These are phyloP conservation scores for Dichotomopilus funicola DNA, from an alignment of 2,329 filamentous ascomycete genomes.

Conservation along the genomic window DNA sequence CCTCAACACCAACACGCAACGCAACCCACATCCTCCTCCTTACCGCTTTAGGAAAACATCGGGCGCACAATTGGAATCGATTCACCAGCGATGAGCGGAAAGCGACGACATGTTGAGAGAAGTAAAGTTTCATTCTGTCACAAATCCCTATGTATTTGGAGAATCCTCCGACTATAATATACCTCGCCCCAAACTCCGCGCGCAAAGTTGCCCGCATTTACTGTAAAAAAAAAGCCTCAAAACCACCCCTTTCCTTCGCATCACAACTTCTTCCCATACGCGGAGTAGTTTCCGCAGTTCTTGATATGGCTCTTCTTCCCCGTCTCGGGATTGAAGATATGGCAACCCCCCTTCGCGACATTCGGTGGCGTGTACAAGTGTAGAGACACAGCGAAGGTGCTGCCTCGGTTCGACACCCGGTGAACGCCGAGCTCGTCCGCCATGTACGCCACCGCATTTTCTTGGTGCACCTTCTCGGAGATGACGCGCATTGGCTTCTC, in stretches of 20 bases:
- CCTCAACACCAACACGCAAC: background rate
- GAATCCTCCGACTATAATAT: too few species aligned
- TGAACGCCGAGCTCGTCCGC: slow-evolving; percentile 84
- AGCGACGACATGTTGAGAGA: too few species aligned
- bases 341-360: slow-evolving; percentile 73
- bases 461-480: slow-evolving; percentile 59
- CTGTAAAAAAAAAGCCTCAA: background rate
- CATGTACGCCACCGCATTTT: slow-evolving; percentile 83
- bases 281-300: slow-evolving; percentile 67
- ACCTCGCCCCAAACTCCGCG: background rate
- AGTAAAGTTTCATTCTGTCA: too few species aligned
- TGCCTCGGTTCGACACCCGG: slow-evolving; percentile 68
- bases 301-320: slow-evolving; percentile 66
- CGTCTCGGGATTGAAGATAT: slow-evolving; percentile 72
- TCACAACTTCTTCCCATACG: slow-evolving; percentile 44
- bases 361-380: slow-evolving; percentile 89
- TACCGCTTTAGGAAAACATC: slow-evolving; percentile 10
- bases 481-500: slow-evolving; percentile 56
- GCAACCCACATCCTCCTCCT: background rate
- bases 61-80: too few species aligned
- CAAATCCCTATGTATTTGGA: too few species aligned
- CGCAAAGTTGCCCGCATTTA: background rate
- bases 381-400: slow-evolving; percentile 74
- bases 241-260: background rate
- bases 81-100: too few species aligned